Conservation (phyloP, 2,329 filamentous ascomycete species). For the Neonectria magnoliae region DNA sequence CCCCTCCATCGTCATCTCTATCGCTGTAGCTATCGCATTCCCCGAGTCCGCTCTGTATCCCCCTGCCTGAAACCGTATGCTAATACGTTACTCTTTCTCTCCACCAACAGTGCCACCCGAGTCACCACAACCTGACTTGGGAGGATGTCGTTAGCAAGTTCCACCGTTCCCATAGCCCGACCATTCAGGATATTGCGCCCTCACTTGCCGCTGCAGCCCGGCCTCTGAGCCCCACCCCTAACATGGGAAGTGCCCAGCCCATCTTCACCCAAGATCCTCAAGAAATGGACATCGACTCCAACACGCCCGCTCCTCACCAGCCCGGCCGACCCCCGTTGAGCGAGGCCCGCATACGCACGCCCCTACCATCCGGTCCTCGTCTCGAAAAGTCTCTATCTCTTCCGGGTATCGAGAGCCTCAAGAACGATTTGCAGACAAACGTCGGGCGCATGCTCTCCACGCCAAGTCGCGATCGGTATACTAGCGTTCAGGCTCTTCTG, state of each 20-base stretch:
- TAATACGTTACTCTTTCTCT: conserved; percentile 26
- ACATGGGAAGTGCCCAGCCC: conserved; percentile 48
- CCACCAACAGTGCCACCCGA: conserved; percentile 63
- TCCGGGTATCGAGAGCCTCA: conserved; percentile 61
- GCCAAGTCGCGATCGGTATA: conserved; percentile 63
- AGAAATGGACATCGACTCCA: conserved; percentile 66
- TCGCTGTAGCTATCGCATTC: not conserved
- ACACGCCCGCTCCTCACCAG: conserved; percentile 44
- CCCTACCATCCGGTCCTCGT: conserved; percentile 65
- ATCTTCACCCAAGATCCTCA: conserved; percentile 58
- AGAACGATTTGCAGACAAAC: conserved; percentile 62
- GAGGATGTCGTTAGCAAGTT: conserved; percentile 67
- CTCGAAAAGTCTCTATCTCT: conserved; percentile 61
- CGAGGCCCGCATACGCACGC: conserved; percentile 64
- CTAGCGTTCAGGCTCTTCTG: conserved; percentile 62
- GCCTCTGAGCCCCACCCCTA: conserved; percentile 58
- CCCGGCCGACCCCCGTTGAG: conserved; percentile 53
- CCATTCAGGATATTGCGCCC: conserved; percentile 60
- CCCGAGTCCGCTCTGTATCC: not conserved
- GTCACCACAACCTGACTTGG: conserved; percentile 70
- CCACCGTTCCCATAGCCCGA: conserved; percentile 61
- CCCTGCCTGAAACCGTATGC: conserved; percentile 25
- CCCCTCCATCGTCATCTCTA: not conserved
- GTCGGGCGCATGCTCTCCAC: conserved; percentile 61
- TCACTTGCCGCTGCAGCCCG: conserved; percentile 52